Percentiles rank a stretch among this genome's conserved stretches.
These are phyloP conservation scores for Cladosporium phlei DNA, from an alignment of 2,329 filamentous ascomycete species.

Conservation along the genomic window DNA sequence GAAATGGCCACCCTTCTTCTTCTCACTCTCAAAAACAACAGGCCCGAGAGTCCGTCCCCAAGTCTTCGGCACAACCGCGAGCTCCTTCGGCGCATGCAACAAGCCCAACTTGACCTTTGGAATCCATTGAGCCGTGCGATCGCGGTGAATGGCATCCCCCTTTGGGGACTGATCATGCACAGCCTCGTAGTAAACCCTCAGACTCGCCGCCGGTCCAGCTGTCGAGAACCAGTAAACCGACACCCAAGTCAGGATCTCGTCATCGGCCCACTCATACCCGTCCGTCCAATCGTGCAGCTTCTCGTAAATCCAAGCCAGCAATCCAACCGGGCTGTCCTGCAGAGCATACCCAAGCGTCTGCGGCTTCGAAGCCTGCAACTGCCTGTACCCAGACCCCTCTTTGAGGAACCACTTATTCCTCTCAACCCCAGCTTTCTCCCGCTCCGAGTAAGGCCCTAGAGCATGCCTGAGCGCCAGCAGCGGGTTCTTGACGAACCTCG, in stretches of 20 bases:
- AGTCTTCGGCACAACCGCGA: constrained; percentile 49
- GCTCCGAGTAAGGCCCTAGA: constrained; percentile 49
- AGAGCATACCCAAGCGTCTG: constrained; percentile 68
- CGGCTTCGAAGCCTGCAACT: constrained; percentile 62
- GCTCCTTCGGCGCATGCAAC: constrained; percentile 55
- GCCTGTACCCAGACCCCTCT: constrained; percentile 56
- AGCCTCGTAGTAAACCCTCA: constrained; percentile 69
- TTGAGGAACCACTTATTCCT: constrained; percentile 54
- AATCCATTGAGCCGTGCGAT: constrained; percentile 40
- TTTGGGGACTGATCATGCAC: constrained; percentile 37
- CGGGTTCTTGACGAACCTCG: constrained; percentile 50
- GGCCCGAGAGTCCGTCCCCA: constrained; percentile 56
- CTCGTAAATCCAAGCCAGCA: constrained; percentile 76
- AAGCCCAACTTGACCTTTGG: constrained; percentile 48
- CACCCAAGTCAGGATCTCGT: constrained; percentile 72
- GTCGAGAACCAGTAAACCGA: constrained; percentile 67
- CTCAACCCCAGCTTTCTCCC: constrained; percentile 49
- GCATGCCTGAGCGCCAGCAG: constrained; percentile 54
- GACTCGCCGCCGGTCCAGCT: constrained; percentile 63
- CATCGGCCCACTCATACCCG: constrained; percentile 65
- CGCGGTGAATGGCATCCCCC: constrained; percentile 24
- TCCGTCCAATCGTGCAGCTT: constrained; percentile 76
- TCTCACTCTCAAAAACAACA: constrained; percentile 52
- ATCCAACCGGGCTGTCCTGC: constrained; percentile 63
- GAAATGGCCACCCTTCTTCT: constrained; percentile 54